phyloP scores from a whole-genome alignment of 768 basidiomycete genomes.

The Phylloporus rhodoxanthus region DNA sequence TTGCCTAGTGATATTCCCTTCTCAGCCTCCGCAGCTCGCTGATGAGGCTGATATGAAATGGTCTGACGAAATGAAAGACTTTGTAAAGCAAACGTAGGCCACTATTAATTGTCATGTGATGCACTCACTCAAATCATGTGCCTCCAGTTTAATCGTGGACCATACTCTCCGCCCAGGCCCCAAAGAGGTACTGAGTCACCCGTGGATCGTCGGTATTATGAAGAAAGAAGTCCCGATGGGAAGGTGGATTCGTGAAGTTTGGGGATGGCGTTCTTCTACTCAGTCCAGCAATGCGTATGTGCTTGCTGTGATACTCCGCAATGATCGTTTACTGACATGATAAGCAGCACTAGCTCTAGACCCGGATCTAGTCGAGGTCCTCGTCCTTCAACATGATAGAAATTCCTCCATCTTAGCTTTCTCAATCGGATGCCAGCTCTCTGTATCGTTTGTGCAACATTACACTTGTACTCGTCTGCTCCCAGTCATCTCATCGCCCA shows the following conservation, averaged over 20 bases:
- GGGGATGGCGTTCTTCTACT: slow-evolving; percentile 59
- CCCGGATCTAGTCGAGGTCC: slow-evolving; percentile 28
- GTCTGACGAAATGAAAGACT: slow-evolving; percentile 86
- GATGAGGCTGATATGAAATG: slow-evolving; percentile 64
- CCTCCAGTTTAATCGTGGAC: slow-evolving; percentile 62
- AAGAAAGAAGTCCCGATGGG: slow-evolving; percentile 84
- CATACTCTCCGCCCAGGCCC: slow-evolving; percentile 69
- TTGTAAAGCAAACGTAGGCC: slow-evolving; percentile 77
- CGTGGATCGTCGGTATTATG: slow-evolving; percentile 75
- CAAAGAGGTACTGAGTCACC: slow-evolving; percentile 74
- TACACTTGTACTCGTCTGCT: slow-evolving; percentile 18
- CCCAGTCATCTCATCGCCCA: slow-evolving; percentile 8
- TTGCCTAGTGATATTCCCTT: slow-evolving; percentile 13
- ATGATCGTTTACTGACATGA: background rate
- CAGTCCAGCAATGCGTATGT: slow-evolving; percentile 24
- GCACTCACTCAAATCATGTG: slow-evolving; percentile 2
- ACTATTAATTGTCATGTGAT: background rate
- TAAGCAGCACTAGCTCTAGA: slow-evolving; percentile 21
- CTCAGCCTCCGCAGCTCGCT: slow-evolving; percentile 73
- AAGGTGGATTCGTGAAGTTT: slow-evolving; percentile 80
- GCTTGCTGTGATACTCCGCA: background rate
- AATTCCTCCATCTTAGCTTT: background rate
- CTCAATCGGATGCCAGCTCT: slow-evolving; percentile 1
- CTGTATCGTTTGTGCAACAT: slow-evolving; percentile 15
- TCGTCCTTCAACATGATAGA: slow-evolving; percentile 24